Base-by-base conservation (phyloP, 495 filamentous ascomycete species). In the Talaromyces proteolyticus region DNA sequence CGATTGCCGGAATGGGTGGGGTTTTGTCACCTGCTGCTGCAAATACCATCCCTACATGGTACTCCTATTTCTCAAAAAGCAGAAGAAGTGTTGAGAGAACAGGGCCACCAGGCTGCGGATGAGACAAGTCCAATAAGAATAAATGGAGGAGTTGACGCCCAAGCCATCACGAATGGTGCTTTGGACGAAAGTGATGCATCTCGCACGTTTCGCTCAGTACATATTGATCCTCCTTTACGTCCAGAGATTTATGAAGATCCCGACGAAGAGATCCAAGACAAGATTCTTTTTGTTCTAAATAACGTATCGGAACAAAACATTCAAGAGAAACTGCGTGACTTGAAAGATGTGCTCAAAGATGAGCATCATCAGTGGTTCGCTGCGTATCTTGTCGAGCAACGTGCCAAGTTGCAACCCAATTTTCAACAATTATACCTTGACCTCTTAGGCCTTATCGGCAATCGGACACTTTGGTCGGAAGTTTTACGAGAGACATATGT, bases 321-420 rank as follows among this genome's bases (percentile, higher is more conserved):
- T 8, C 83, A 87, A 25, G 74, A 82, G 24, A 96, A 95, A 62
- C 81, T 88, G 53, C 73, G 73, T 36, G 89, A 93, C 48, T 76
- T 99, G 17, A 84, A 77, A 29, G 84, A 92, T 26, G 80, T 86
- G 22, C 60, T 97, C 44, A 79, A 89, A 38, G 81, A 87, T 47
- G 79, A 83, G 50, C 85, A 95, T 60, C 86, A 92, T 57, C 88
- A 93, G 61, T 99, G 93, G 93, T 97, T 99, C 57, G 93, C 93
- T 7, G 80, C 80, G 16, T 94, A 96, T 61, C 70, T 99, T n/a
- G 93, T 99, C 10, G 91, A 96, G 58, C 87, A 95, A 63, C 89
- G 92, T 12, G 94, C 93, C 10, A 97, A 95, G 68, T 78, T 93
- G 70, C 91, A 99, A 60, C 91, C 91, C 4, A 99, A 97, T 59